phyloP scores from a whole-genome alignment of 2,329 filamentous ascomycete genomes.

The Davidsoniella neocaledoniae region DNA sequence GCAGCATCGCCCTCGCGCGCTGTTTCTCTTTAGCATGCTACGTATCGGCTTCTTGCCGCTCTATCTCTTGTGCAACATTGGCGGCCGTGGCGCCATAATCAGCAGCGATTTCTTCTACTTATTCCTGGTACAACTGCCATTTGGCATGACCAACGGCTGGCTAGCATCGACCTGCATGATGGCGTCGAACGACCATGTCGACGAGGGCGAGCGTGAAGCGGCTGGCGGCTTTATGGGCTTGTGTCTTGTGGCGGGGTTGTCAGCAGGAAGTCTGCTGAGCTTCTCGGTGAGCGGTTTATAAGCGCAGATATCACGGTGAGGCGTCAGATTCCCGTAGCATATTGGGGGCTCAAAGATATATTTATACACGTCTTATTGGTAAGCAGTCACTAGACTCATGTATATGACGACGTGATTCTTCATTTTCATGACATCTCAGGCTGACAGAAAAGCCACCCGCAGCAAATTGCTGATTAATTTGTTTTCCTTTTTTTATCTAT shows the following conservation, averaged over 20 bases:
- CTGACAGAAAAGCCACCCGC: too few relatives aligned
- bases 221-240: constrained; percentile 89
- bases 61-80: constrained; percentile 80
- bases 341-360: too few relatives aligned
- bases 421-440: too few relatives aligned
- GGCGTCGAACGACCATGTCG: constrained; percentile 66
- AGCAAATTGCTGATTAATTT: too few relatives aligned
- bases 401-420: too few relatives aligned
- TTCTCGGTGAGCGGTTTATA: constrained; percentile 45
- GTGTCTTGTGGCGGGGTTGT: constrained; percentile 69
- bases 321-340: too few relatives aligned
- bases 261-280: constrained; percentile 74
- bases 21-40: constrained; percentile 51
- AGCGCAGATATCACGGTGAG: too few relatives aligned
- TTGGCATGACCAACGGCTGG: constrained; percentile 77
- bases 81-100: constrained; percentile 55
- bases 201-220: constrained; percentile 67
- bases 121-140: constrained; percentile 62
- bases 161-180: constrained; percentile 84
- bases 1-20: constrained; percentile 41
- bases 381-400: too few relatives aligned
- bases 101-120: constrained; percentile 80
- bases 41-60: constrained; percentile 62
- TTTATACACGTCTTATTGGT: too few relatives aligned
- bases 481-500: too few relatives aligned